Evolutionary conservation across 1,284 basidiomycete species (phyloP), one percentile per base, ranked within the genome.

Genomic region (Pseudozyma sp.): DNA sequence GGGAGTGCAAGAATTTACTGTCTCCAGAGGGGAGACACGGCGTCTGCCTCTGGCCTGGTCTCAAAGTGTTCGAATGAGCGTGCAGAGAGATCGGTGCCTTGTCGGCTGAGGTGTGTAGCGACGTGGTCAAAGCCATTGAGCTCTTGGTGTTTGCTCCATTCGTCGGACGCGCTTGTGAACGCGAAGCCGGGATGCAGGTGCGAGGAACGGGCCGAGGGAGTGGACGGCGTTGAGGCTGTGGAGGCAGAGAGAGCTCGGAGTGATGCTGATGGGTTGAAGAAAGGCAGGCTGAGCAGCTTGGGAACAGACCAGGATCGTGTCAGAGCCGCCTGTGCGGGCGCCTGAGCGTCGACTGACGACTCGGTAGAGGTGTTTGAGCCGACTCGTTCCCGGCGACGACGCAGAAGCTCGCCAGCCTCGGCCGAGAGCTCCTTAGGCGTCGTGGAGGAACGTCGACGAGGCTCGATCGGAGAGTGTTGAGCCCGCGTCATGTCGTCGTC

Each of bases 1-100:
- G 29, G 40, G 49, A 42, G 39, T 59, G 17, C 16, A 19, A 45
- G 9, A 13, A 13, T 19, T 58, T 24, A 68, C 39, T 68, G 55
- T 48, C 42, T 68, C 66, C 60, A 68, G 30, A 63, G 66, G 29
- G 66, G 66, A 19, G 66, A 68, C n/a, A 68, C 66, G 16, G 49
- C 51, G 24, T 43, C 44, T 4, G 55, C 37, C 5, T 54, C 56
- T 19, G 51, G 40, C 2, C 11, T 7, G 40, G 2, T 17, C 24
- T 58, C 51, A 7, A 16, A 42, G n/a, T 39, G 17, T 14, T 30
- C 54, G 5, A 51, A 39, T 7, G 55, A 54, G 47, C 56, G 34
- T 6, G 34, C 40, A 30, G 30, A 53, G 40, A 62, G 51, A 1
- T 54, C 35, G 4, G 31, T 35, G 33, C 56, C 58, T 6, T 63